phyloP scores from a whole-genome alignment of 1,284 basidiomycete genomes.

The Ganoderma multipileum region DNA sequence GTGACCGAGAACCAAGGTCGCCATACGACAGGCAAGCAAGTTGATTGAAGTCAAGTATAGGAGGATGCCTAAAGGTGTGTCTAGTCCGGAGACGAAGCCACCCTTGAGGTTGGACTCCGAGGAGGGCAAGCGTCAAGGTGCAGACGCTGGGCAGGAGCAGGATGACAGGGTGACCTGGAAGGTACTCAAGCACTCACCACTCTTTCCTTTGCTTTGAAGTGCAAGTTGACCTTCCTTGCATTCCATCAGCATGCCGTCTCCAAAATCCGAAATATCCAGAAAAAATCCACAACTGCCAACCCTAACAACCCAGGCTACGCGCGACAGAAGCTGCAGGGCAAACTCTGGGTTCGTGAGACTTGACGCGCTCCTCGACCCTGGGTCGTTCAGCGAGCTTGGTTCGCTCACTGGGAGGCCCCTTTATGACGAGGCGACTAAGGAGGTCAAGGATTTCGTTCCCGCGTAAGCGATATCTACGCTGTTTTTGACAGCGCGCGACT shows the following conservation, averaged over 20 bases:
- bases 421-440: constrained; percentile 41
- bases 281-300: constrained; percentile 43
- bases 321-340: constrained; percentile 49
- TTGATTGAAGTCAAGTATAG: no score
- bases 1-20: no score
- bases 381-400: constrained; percentile 47
- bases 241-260: constrained; percentile 41
- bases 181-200: constrained; percentile 40
- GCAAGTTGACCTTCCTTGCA: background rate
- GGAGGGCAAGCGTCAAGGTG: background rate
- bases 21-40: no score
- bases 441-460: constrained; percentile 44
- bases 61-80: no score
- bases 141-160: background rate
- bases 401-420: constrained; percentile 49
- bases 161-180: constrained; percentile 39
- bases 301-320: constrained; percentile 47
- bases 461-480: constrained; percentile 39
- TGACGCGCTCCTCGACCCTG: constrained; percentile 43
- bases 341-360: constrained; percentile 53
- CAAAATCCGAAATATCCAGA: constrained; percentile 42
- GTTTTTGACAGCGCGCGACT: background rate
- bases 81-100: no score
- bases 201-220: background rate
- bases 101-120: no score